A percentile compares a stretch with the other conserved stretches of the same genome.
Conservation (phyloP, 2,329 filamentous ascomycete genomes). For the Tolypocladium amazonense region DNA sequence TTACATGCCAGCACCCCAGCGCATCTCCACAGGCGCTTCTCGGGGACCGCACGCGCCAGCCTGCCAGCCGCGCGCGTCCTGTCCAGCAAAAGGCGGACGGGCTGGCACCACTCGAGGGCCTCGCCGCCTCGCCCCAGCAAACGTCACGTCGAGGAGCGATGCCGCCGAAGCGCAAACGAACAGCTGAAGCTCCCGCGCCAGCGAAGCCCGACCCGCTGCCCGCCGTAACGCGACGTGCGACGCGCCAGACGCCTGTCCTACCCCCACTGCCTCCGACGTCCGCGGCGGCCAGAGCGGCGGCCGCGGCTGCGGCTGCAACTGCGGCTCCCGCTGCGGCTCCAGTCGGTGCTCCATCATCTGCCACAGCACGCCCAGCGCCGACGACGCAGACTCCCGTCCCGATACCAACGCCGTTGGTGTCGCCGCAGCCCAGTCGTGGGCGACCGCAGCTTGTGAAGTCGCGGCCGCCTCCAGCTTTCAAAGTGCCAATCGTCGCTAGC, state of each 20-base stretch:
- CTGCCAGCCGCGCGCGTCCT: not conserved
- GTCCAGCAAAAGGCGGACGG: not conserved
- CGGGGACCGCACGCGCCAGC: not conserved
- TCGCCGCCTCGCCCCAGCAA: not conserved
- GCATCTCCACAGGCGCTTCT: not conserved
- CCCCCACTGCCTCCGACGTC: conserved; percentile 14
- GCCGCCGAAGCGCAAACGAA: conserved; percentile 27
- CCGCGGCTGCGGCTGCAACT: not conserved
- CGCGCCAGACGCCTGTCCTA: conserved; percentile 26
- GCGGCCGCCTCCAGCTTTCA: not conserved
- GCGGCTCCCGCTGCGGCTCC: not conserved
- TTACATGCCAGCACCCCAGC: not conserved
- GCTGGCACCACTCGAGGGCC: not conserved
- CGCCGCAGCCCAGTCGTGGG: conserved; percentile 11
- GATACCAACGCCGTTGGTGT: conserved; percentile 7
- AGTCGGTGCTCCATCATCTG: not conserved
- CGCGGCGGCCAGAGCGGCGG: not conserved
- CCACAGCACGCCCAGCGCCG: conserved; percentile 3
- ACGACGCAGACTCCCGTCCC: conserved; percentile 9
- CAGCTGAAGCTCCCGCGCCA: conserved; percentile 13
- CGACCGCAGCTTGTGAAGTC: conserved; percentile 2
- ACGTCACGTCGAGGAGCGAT: conserved; percentile 10
- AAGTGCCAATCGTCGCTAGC: not conserved
- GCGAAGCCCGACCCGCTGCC: conserved; percentile 7
- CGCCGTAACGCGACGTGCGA: conserved; percentile 23